These are phyloP conservation scores for Zelopaecilomyces penicillatus DNA, from an alignment of 2,329 filamentous ascomycete species.

Conservation along the genomic window DNA sequence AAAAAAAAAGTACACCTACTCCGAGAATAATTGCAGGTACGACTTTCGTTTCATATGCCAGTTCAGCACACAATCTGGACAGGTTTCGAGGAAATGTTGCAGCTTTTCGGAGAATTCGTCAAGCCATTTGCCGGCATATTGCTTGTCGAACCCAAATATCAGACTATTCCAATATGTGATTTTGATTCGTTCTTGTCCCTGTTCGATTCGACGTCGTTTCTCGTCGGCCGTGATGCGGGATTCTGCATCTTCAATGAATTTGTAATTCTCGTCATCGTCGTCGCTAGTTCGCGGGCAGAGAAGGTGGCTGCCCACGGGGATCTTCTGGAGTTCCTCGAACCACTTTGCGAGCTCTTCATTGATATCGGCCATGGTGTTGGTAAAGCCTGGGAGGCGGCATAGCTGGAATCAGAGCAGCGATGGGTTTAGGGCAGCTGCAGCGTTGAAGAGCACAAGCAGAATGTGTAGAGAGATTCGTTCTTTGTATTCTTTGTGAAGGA, in stretches of 20 bases:
- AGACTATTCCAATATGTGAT: conserved; percentile 60
- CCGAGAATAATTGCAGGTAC: conserved; percentile 53
- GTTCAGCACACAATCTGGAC: conserved; percentile 62
- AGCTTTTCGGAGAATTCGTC: conserved; percentile 50
- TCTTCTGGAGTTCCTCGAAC: conserved; percentile 34
- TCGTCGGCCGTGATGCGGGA: conserved; percentile 41
- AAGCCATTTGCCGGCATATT: conserved; percentile 51
- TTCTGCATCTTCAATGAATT: conserved; percentile 36
- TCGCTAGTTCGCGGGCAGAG: conserved; percentile 58
- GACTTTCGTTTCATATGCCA: conserved; percentile 63
- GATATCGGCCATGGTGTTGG: conserved; percentile 28
- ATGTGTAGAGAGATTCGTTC: no score
- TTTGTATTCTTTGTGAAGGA: no score
- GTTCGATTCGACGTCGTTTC: conserved; percentile 45
- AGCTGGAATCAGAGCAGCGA: background rate
- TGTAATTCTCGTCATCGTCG: conserved; percentile 57
- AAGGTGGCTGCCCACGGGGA: conserved; percentile 49
- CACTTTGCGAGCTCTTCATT: conserved; percentile 34
- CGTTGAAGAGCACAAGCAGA: background rate
- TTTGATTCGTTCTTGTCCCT: conserved; percentile 48
- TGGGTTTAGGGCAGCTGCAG: background rate
- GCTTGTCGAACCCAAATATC: conserved; percentile 57
- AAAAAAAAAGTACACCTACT: conserved; percentile 32
- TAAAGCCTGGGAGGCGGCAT: conserved; percentile 4
- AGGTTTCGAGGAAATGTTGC: conserved; percentile 51